Base-by-base conservation (phyloP, 176 grass and related monocot species). In the Paspalum notatum region DNA sequence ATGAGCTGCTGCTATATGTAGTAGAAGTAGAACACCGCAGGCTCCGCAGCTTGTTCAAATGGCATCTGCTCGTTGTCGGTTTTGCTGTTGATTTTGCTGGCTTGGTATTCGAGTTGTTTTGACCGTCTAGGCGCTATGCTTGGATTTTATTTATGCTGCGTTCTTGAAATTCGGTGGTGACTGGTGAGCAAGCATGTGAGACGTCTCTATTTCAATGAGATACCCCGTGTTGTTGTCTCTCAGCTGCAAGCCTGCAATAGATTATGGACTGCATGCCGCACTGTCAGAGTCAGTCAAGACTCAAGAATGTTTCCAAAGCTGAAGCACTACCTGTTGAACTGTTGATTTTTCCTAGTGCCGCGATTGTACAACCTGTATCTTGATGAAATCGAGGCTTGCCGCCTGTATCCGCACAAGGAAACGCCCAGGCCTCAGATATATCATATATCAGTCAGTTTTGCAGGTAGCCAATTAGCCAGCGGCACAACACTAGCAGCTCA, bases 41-140 rank as follows among this genome's bases (percentile, higher is more conserved):
- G 45, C 66, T n/a, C 68, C 38, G 61, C 75, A 62, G 75, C 52
- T 67, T 60, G 75, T 74, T 74, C 13, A 43, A 46, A 75, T 62
- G 38, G 11, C 20, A 43, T 57, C 10, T 65, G 12, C 47, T 40
- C 12, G 15, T 47, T 71, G 9, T 55, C 1, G 50, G 13, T 39
- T 17, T 16, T 18, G 39, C 58, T 57, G 8, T n/a, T 53, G 39
- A 68, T n/a, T 43, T 9, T 24, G 21, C 42, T 71, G 69, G 63
- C 65, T 40, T 14, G 68, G 5, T 27, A 50, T 44, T 12, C 44
- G 14, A 40, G 4, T 72, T 51, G 26, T 38, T 72, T 37, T 72
- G 47, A 53, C 4, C 8, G 50, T 11, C 69, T 49, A 7, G 13
- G 24, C 32, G 68, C 68, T 71, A 18, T n/a, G n/a, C n/a, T n/a